These are phyloP conservation scores for Lolium rigidum DNA, from an alignment of 176 grass and related monocot genomes.

Conservation along the genomic window DNA sequence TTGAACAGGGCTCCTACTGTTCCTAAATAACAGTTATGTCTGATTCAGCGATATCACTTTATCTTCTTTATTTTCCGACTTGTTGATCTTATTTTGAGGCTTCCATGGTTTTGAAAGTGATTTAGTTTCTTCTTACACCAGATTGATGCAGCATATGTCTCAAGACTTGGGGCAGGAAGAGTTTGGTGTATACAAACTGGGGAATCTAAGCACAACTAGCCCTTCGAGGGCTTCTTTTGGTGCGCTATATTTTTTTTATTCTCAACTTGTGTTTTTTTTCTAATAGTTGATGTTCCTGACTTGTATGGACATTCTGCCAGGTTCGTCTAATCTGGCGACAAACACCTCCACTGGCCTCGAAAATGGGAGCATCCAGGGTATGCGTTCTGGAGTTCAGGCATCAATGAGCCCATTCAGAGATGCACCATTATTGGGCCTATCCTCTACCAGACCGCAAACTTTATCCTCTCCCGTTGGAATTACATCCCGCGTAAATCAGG, in stretches of 20 bases:
- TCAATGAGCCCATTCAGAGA: slow-evolving; percentile 70
- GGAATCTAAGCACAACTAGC: slow-evolving; percentile 68
- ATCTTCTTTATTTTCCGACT: not conserved
- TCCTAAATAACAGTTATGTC: not conserved
- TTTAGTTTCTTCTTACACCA: slow-evolving; percentile 43
- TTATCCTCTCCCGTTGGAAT: slow-evolving; percentile 78
- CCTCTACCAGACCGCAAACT: slow-evolving; percentile 69
- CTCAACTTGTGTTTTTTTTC: slow-evolving; percentile 21
- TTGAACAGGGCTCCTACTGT: not conserved
- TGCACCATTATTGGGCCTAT: slow-evolving; percentile 61
- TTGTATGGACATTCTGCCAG: slow-evolving; percentile 33
- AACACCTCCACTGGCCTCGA: slow-evolving; percentile 55
- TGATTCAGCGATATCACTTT: not conserved
- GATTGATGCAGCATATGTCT: slow-evolving; percentile 69
- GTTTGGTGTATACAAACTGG: slow-evolving; percentile 53
- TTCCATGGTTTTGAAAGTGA: slow-evolving; percentile 15
- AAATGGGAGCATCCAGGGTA: slow-evolving; percentile 63
- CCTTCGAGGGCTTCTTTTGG: slow-evolving; percentile 65
- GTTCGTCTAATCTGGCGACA: slow-evolving; percentile 45
- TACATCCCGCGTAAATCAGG: slow-evolving; percentile 47
- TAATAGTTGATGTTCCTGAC: slow-evolving; percentile 37
- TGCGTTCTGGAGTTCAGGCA: slow-evolving; percentile 59
- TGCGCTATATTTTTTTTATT: slow-evolving; percentile 39
- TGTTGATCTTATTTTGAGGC: slow-evolving; percentile 3
- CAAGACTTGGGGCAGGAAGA: slow-evolving; percentile 70